Base-by-base conservation (phyloP, 169 alveolate genomes). In the Plasmodium fragile region DNA sequence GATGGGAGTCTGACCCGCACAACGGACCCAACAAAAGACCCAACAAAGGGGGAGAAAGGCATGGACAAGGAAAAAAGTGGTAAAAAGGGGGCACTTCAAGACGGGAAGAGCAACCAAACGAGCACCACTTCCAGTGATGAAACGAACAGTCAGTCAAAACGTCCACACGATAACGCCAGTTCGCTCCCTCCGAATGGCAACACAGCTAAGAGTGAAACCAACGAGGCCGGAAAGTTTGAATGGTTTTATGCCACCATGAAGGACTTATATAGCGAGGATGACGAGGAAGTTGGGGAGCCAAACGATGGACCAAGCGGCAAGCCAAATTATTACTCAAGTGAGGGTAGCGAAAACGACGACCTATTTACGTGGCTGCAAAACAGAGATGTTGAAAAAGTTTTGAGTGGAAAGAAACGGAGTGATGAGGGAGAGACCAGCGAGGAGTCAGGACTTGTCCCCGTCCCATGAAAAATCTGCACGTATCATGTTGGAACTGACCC, bases 161-260 rank as follows among this genome's bases (percentile, higher is more conserved):
- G 16, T 11, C 25, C 22, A 0, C 7, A 73, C 30, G 22, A 73
- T 13, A 39, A 34, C 11, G 82, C 0, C 36, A 32, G 16, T 2
- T 32, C 25, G 16, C n/a, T 32, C 16, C 13, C 16, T 73, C 45
- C 45, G 28, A 73, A 73, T 73, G 69, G 30, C 16, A 82, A 18
- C 53, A 36, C 32, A 43, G 80, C 2, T 6, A 52, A 77, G 59
- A 53, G 70, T 18, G 85, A 73, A 11, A 81, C 22, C 13, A 87
- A 87, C 30, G 2, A 77, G 36, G 81, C 78, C 1, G 70, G 70
- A 11, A 77, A 79, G n/a, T 89, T 89, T 13, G 94, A 89, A 1
- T 89, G 94, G 94, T 89, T 89, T 28, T 89, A 89, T 45, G 18
- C 78, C 18, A 78, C 81, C 11, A 77, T 89, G 82, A 49, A 78